These are phyloP conservation scores for Penicillium frequentans DNA, from an alignment of 2,329 filamentous ascomycete genomes.

Conservation along the genomic window DNA sequence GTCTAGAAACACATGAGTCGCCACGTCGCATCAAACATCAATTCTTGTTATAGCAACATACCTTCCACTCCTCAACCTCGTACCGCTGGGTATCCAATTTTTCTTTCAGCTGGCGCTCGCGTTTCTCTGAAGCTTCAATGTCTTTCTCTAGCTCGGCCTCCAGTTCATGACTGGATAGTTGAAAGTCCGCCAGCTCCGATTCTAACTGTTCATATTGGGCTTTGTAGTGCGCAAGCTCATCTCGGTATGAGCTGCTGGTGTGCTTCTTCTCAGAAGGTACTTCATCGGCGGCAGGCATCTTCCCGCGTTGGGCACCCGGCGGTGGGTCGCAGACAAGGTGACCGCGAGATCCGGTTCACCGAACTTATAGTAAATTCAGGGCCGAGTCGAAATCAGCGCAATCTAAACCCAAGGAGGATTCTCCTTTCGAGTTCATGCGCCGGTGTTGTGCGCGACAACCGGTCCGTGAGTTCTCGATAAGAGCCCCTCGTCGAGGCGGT, in stretches of 20 bases:
- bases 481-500: conserved; percentile 37
- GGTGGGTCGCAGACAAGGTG: conserved; percentile 14
- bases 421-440: conserved; percentile 16
- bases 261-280: conserved; percentile 41
- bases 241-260: conserved; percentile 54
- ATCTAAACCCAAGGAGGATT: not conserved
- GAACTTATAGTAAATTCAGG: not conserved
- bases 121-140: conserved; percentile 90
- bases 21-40: not conserved
- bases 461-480: conserved; percentile 22
- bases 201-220: conserved; percentile 91
- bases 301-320: conserved; percentile 26
- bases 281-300: conserved; percentile 40
- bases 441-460: not conserved
- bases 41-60: conserved; percentile 39
- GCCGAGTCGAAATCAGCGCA: not conserved
- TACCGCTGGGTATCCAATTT: conserved; percentile 82
- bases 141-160: conserved; percentile 95
- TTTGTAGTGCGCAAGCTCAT: conserved; percentile 93
- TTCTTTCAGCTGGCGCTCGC: conserved; percentile 80
- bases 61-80: conserved; percentile 98
- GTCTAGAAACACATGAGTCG: conserved; percentile 54
- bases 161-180: conserved; percentile 88
- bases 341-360: conserved; percentile 5
- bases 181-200: conserved; percentile 87